A percentile compares a stretch with the other conserved stretches of the same genome.
Conservation (phyloP, 2,329 filamentous ascomycete species). For the Hortaea sp. region DNA sequence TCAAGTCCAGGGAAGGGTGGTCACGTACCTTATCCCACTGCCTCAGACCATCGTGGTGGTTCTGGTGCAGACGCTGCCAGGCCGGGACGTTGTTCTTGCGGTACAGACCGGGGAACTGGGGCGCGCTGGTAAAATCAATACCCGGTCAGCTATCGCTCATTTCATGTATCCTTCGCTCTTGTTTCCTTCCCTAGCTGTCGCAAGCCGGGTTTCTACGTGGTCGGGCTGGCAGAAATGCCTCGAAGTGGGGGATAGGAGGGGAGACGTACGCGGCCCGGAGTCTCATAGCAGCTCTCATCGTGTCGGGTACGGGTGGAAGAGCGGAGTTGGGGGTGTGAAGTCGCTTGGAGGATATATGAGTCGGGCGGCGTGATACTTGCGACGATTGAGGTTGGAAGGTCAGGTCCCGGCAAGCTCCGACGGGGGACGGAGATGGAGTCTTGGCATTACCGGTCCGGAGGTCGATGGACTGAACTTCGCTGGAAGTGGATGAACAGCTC, state of each 20-base stretch:
- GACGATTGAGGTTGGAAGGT: background rate
- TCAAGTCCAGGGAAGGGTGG: too few species aligned
- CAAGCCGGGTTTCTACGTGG: too few species aligned
- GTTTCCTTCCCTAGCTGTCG: too few species aligned
- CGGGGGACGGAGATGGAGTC: background rate
- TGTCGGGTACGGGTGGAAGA: slow-evolving; percentile 3
- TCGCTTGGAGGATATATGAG: slow-evolving; percentile 1
- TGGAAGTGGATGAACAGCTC: background rate
- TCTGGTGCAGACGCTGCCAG: slow-evolving; percentile 66
- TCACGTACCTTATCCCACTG: slow-evolving; percentile 70
- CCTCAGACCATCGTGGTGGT: slow-evolving; percentile 55
- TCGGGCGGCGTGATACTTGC: background rate
- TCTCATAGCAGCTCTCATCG: slow-evolving; percentile 26
- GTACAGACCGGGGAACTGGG: slow-evolving; percentile 42
- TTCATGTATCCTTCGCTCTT: too few species aligned
- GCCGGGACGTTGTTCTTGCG: slow-evolving; percentile 67
- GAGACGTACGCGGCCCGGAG: slow-evolving; percentile 33
- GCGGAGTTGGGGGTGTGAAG: background rate
- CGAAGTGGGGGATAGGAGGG: background rate
- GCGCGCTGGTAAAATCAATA: slow-evolving; percentile 1
- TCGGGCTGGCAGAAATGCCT: too few species aligned
- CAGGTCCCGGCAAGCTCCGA: slow-evolving; percentile 3
- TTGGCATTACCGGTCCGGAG: slow-evolving; percentile 1
- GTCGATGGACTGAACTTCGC: background rate
- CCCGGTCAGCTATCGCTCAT: too few species aligned